A percentile compares a stretch with the other conserved stretches of the same genome.
These are phyloP conservation scores for Penicillium simplicissimum DNA, from an alignment of 495 filamentous ascomycete species.

Conservation along the genomic window DNA sequence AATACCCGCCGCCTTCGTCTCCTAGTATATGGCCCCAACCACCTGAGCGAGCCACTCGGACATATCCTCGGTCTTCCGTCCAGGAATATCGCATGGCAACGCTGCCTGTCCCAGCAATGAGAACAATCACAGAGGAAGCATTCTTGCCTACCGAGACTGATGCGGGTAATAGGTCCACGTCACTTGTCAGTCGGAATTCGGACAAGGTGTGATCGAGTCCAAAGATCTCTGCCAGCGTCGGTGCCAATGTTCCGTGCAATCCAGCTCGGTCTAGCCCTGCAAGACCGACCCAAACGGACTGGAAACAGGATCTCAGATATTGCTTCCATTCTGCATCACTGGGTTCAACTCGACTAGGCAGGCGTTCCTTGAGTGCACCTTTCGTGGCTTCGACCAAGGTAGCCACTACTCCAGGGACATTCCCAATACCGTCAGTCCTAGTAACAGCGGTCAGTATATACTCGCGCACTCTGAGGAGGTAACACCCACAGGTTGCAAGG, in stretches of 20 bases:
- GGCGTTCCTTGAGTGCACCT: conserved; percentile 12
- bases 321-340: conserved; percentile 10
- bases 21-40: conserved; percentile 43
- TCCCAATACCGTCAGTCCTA: conserved; percentile 21
- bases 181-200: conserved; percentile 30
- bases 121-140: conserved; percentile 24
- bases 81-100: conserved; percentile 33
- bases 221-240: conserved; percentile 22
- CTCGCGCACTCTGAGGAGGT: background rate
- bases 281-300: conserved; percentile 29
- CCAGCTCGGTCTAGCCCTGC: conserved; percentile 34
- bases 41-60: conserved; percentile 31
- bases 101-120: conserved; percentile 41
- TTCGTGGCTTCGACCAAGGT: conserved; percentile 18
- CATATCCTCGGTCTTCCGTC: conserved; percentile 13
- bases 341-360: background rate
- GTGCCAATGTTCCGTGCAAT: conserved; percentile 14
- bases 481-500: conserved; percentile 40
- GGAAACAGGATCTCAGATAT: conserved; percentile 18
- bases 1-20: conserved; percentile 40
- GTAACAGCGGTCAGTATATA: background rate
- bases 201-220: conserved; percentile 17
- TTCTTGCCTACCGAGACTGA: conserved; percentile 15
- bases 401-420: conserved; percentile 17
- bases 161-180: conserved; percentile 32